Conservation (phyloP, 1,139 yeast species). For the Candida albicans region DNA sequence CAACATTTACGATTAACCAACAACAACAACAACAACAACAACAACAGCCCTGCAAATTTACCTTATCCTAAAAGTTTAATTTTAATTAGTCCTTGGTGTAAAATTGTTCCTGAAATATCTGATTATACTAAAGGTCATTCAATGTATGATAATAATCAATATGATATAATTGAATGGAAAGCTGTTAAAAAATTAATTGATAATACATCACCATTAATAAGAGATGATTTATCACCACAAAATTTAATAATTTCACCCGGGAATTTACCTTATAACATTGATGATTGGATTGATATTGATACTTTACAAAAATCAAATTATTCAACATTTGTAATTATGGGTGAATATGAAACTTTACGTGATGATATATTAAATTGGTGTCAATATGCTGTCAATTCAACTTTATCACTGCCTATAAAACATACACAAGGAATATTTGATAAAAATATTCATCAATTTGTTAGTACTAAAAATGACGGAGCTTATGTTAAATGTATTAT, state of each 20-base stretch:
- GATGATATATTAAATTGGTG: constrained; percentile 43
- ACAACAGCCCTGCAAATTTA: too few species aligned
- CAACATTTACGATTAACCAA: constrained; percentile 26
- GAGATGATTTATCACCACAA: constrained; percentile 14
- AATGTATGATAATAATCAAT: constrained; percentile 31
- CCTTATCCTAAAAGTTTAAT: constrained; percentile 34
- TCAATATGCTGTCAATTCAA: constrained; percentile 31
- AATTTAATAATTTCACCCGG: constrained; percentile 19
- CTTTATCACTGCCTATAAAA: constrained; percentile 24
- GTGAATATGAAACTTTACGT: constrained; percentile 47
- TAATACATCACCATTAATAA: constrained; percentile 9
- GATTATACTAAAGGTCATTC: constrained; percentile 30
- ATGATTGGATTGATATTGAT: constrained; percentile 39
- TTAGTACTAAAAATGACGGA: constrained; percentile 15
- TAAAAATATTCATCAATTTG: constrained; percentile 19
- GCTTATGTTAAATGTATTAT: constrained; percentile 24
- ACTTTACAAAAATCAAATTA: constrained; percentile 26
- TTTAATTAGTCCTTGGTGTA: constrained; percentile 45
- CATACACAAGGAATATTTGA: constrained; percentile 24
- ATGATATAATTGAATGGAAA: constrained; percentile 31
- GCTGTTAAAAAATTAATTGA: constrained; percentile 6
- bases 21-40: too few species aligned
- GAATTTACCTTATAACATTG: constrained; percentile 15
- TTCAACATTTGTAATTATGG: constrained; percentile 34
- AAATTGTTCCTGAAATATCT: constrained; percentile 14